These are phyloP conservation scores for Cystofilobasidium ferigula DNA, from an alignment of 768 basidiomycete species.

Conservation along the genomic window DNA sequence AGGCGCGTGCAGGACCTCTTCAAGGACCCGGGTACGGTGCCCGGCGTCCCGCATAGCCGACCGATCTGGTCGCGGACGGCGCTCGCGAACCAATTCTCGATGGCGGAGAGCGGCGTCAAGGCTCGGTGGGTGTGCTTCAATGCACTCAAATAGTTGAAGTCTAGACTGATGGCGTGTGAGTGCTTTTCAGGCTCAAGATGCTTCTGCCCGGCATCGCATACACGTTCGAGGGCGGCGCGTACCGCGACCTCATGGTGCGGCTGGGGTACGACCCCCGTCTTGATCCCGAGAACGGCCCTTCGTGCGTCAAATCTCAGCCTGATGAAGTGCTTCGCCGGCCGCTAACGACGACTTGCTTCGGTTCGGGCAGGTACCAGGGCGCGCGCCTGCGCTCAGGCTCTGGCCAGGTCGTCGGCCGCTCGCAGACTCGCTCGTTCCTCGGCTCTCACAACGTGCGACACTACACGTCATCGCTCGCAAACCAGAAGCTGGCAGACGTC, in stretches of 20 bases:
- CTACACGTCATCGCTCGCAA: not conserved
- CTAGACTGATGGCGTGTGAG: not conserved
- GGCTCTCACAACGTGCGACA: constrained; percentile 1
- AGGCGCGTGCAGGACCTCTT: constrained; percentile 10
- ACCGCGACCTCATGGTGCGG: constrained; percentile 75
- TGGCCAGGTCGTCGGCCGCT: constrained; percentile 40
- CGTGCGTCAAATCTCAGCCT: not conserved
- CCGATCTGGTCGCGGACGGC: constrained; percentile 20
- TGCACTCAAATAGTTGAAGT: no score
- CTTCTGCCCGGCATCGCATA: constrained; percentile 72
- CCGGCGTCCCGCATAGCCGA: not conserved
- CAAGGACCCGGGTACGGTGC: constrained; percentile 12
- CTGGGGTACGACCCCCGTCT: constrained; percentile 83
- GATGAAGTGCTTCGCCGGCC: not conserved
- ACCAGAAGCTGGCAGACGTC: constrained; percentile 4
- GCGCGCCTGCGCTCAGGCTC: constrained; percentile 82
- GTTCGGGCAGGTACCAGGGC: constrained; percentile 68
- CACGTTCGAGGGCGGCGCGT: constrained; percentile 86
- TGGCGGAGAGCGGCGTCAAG: constrained; percentile 1
- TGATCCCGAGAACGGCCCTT: constrained; percentile 56
- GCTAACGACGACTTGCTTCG: not conserved
- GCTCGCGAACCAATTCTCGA: constrained; percentile 14
- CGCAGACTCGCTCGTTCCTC: not conserved
- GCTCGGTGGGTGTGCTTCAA: not conserved
- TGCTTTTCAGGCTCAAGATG: constrained; percentile 55